These are phyloP conservation scores for Phytopythium cucurbitacearum DNA, from an alignment of 352 stramenopile species.

Conservation along the genomic window DNA sequence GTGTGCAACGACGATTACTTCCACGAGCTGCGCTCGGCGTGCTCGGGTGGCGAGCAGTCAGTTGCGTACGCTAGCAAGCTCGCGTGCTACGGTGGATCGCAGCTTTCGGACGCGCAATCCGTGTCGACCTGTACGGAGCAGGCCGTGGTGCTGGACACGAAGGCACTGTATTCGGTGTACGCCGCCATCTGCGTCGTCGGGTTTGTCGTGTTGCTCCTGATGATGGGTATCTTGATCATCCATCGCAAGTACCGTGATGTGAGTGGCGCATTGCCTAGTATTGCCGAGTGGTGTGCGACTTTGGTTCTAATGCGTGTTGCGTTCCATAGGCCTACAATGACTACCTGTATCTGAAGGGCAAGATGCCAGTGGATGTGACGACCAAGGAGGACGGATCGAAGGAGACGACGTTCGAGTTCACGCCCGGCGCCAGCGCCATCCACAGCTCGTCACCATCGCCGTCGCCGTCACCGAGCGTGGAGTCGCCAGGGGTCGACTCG, in stretches of 20 bases:
- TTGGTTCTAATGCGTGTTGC: neutral
- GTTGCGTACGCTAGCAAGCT: conserved; percentile 51
- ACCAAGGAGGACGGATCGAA: conserved; percentile 53
- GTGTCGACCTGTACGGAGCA: conserved; percentile 60
- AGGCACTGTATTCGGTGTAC: conserved; percentile 73
- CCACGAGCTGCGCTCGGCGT: conserved; percentile 54
- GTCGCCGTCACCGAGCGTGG: conserved; percentile 9
- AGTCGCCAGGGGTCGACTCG: neutral
- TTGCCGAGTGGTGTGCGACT: neutral
- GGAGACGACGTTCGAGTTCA: conserved; percentile 79
- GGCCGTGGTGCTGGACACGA: conserved; percentile 65
- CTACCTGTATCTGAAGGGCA: conserved; percentile 80
- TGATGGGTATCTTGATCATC: conserved; percentile 61
- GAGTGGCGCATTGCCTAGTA: conserved; percentile 1
- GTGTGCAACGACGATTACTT: conserved; percentile 65
- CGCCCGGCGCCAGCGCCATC: conserved; percentile 43
- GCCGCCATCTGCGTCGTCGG: conserved; percentile 53
- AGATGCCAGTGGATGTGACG: conserved; percentile 53
- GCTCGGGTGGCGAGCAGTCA: conserved; percentile 49
- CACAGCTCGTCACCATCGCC: conserved; percentile 34
- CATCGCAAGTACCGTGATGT: conserved; percentile 78
- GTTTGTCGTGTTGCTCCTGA: conserved; percentile 60
- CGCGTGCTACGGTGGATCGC: conserved; percentile 52
- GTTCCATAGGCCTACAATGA: conserved; percentile 56
- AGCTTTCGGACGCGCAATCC: conserved; percentile 30